Conservation (phyloP, 2,329 filamentous ascomycete species). For the Scytalidium sp. region DNA sequence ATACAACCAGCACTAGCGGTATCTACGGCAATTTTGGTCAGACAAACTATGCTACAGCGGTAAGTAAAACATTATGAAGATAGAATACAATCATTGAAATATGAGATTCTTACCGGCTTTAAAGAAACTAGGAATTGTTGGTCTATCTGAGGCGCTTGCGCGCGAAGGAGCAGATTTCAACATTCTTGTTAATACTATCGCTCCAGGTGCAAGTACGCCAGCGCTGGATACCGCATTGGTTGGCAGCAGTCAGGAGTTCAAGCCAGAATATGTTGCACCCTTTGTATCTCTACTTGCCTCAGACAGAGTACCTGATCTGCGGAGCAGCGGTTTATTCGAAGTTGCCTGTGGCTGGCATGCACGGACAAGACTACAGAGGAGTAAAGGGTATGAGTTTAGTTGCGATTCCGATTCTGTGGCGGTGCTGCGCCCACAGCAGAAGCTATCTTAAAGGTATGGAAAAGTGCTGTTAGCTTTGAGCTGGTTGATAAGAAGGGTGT, state of each 20-base stretch:
- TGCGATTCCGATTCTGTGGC: no score
- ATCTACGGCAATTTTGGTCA: constrained; percentile 92
- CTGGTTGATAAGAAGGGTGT: no score
- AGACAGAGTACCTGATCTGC: constrained; percentile 68
- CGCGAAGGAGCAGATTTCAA: constrained; percentile 97
- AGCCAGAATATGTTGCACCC: constrained; percentile 81
- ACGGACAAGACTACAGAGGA: constrained; percentile 89
- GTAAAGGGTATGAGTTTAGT: constrained; percentile 28
- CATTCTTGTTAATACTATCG: constrained; percentile 87
- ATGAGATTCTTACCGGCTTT: constrained; percentile 5
- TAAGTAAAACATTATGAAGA: no score
- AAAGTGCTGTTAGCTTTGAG: no score
- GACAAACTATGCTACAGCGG: constrained; percentile 78
- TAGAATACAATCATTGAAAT: no score
- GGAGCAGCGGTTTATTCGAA: constrained; percentile 80
- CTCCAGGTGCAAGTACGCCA: constrained; percentile 87
- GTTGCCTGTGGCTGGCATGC: constrained; percentile 84
- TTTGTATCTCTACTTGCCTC: constrained; percentile 82
- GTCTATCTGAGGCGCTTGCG: constrained; percentile 91
- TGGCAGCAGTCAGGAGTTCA: constrained; percentile 47
- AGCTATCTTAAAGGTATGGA: neutral
- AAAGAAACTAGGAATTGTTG: constrained; percentile 79
- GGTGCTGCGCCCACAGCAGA: neutral
- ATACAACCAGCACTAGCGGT: constrained; percentile 86
- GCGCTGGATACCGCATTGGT: constrained; percentile 89